Base-by-base conservation (phyloP, 2,329 filamentous ascomycete genomes). In the Pestalotiopsis sp. region DNA sequence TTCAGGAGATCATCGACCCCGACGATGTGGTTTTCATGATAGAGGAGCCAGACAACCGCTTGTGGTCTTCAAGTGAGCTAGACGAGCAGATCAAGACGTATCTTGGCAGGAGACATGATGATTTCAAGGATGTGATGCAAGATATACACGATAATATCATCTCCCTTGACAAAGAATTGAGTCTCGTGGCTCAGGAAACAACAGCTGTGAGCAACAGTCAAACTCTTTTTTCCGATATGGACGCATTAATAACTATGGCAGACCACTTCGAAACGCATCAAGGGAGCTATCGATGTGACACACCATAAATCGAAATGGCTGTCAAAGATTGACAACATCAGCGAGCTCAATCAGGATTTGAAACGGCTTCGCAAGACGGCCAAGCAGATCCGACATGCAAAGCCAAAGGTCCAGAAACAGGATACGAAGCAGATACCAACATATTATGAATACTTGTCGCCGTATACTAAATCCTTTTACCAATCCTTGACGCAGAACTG, bases 51-150 rank as follows among this genome's bases (percentile, higher is more conserved):
- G 23, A 49, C 27, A 59, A 65, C 57, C 27, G 49, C 38, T 60
- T 59, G 20, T 20, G 45, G 45, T 52, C 14, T 20, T 52, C 45
- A 3, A 4, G 6, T 2, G 14, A 41, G 38, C 38, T 70, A 25
- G 65, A 70, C 31, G 20, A 68, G 11, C 52, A 68, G 49, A 63
- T 70, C 40, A 65, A 49, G 40, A n/a, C 31, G n/a, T 66, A 70
- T 58, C 65, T 70, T 11, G 69, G 69, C 14, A 63, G 60, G 60
- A 69, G 67, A 38, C 66, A 67, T 59, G 67, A 67, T 13, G 27
- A 57, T 4, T 38, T 70, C 65, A 61, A 58, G 12, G 67, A 68
- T 45, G 65, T 57, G n/a, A 41, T 69, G 11, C 52, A 49, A 17
- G 69, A 70, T 23, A 67, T 70, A n/a, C 49, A 63, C 6, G 61